Evolutionary conservation across 2,329 filamentous ascomycete species (phyloP).

Genomic region (Phoma sp.): DNA sequence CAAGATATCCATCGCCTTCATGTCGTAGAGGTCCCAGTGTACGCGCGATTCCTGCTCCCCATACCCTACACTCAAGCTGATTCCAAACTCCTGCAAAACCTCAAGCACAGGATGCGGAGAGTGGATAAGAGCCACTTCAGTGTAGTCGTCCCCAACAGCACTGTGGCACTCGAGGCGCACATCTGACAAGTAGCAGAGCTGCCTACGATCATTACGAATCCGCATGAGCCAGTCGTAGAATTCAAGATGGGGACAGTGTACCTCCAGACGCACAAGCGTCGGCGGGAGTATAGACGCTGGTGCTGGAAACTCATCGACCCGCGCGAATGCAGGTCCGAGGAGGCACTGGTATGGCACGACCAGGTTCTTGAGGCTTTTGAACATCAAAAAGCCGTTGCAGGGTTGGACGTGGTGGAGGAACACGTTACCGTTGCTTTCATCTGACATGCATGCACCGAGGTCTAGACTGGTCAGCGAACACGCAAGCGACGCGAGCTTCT

Average conservation of each 20-base stretch:
- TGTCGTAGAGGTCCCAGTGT: not conserved
- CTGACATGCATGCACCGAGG: not conserved
- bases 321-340: not conserved
- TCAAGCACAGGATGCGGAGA: not conserved
- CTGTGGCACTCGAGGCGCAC: not conserved
- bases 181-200: not conserved
- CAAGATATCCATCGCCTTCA: not conserved
- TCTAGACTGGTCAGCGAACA: not conserved
- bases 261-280: not conserved
- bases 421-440: not conserved
- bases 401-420: too few relatives aligned
- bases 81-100: not conserved
- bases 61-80: not conserved
- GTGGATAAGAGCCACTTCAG: not conserved
- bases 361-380: not conserved
- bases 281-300: not conserved
- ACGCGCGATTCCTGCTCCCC: not conserved
- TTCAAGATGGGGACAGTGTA: not conserved
- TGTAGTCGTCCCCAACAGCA: not conserved
- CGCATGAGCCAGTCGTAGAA: slow-evolving; percentile 3
- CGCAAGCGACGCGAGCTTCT: not conserved
- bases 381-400: not conserved
- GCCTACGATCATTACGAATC: not conserved
- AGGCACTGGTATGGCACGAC: not conserved
- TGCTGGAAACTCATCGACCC: not conserved